Base-by-base conservation (phyloP, 2,329 filamentous ascomycete genomes). In the Cordyceps cateniannulata region DNA sequence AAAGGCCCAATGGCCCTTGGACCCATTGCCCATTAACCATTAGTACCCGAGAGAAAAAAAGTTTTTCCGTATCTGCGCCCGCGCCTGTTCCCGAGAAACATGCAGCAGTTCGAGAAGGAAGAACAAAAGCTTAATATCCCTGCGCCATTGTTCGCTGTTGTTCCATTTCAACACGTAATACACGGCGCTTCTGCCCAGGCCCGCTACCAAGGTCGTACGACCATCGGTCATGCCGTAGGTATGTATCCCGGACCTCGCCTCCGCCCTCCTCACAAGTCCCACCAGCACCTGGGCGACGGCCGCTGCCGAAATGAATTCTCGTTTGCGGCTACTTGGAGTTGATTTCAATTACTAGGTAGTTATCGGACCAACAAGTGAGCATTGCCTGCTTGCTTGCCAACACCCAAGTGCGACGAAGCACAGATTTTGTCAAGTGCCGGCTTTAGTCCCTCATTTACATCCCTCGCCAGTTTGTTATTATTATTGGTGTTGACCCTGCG, bases 201-300 rank as follows among this genome's bases (percentile, higher is more conserved):
- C 42, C 27, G 42, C 42, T 38, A 35, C 42, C 25, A 27, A 27
- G 14, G 22, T 58, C 45, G 55, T 58, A 58, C 55, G 55, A 50
- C 45, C 32, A 24, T 58, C 55, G 55, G 55, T 29, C 55, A 58
- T 58, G 55, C 55, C 55, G 42, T 45, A 1, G 22, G 42, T 45
- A 45, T 10, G 55, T 25, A n/a, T 14, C 9, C 27, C 42, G 53
- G 53, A 45, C 42, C 14, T 50, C 45, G 32, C 32, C 24, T n/a
- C 22, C 22, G 7, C 49, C 27, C 24, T 29, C 7, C 51, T 6
- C 51, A 54, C 18, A 22, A 42, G 48, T 38, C 27, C 53, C 53
- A 47, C 42, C 35, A 16, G 18, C 35, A 40, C 18, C 22, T 27
- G 29, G 22, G 35, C 56, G 35, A 51, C 35, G 56, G 47, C 47